Percentiles rank a stretch among this genome's conserved stretches.
Conservation (phyloP, 2,329 filamentous ascomycete genomes). For the Periglandula ipomoeae region DNA sequence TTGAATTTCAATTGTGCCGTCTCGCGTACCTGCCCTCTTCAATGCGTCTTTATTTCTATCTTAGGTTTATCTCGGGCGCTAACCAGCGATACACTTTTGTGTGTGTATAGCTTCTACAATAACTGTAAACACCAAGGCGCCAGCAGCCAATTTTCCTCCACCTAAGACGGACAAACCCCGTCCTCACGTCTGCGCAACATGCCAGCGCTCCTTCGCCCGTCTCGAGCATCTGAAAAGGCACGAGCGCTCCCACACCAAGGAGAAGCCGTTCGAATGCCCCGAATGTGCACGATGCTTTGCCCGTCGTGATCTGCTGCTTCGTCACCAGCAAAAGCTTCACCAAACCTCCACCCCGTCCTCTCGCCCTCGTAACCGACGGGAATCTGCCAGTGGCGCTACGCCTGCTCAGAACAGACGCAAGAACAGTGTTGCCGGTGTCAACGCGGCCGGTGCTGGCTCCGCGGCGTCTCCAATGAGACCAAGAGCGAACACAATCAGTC, state of each 20-base stretch:
- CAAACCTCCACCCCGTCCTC: constrained; percentile 84
- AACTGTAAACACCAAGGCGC: constrained; percentile 39
- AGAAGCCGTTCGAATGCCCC: constrained; percentile 96
- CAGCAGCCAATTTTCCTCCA: constrained; percentile 52
- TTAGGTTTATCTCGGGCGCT: constrained; percentile 14
- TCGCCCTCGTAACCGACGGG: constrained; percentile 76
- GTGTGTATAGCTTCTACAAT: constrained; percentile 35
- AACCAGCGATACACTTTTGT: constrained; percentile 13
- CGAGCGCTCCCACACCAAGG: constrained; percentile 95
- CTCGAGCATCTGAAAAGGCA: constrained; percentile 96
- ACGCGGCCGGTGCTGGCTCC: constrained; percentile 33
- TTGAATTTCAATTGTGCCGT: neutral
- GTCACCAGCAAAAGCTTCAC: constrained; percentile 97
- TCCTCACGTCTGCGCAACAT: constrained; percentile 88
- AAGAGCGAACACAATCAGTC: constrained; percentile 90
- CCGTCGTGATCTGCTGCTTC: constrained; percentile 77
- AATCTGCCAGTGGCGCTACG: constrained; percentile 70
- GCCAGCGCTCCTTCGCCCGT: constrained; percentile 83
- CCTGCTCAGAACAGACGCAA: constrained; percentile 69
- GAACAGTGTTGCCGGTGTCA: constrained; percentile 68
- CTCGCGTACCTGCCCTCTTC: neutral
- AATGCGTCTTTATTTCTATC: neutral
- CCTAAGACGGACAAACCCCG: constrained; percentile 96
- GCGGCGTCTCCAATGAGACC: constrained; percentile 61
- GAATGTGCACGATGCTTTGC: constrained; percentile 94